Evolutionary conservation across 1,139 yeast genomes (phyloP), one percentile per base, ranked within the genome.

Genomic region (Geotrichum restrictum): DNA sequence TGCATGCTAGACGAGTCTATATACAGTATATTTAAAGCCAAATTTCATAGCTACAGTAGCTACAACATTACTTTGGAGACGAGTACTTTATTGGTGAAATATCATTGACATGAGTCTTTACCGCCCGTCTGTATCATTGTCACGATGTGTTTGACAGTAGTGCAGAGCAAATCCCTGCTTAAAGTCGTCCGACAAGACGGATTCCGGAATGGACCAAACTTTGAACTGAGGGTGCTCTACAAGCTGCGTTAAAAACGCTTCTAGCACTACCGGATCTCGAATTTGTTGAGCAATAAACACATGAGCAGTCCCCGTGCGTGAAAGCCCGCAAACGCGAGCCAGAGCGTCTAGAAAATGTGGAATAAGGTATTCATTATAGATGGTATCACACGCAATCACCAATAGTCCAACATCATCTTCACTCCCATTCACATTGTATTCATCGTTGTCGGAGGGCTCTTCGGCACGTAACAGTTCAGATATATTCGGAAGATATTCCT

Each of bases 321-420:
- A 56, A 82, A 86, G 49, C 82, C 66, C 0, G 76, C 81, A 3
- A 81, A 68, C 2, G 60, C 45, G 40, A 63, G 76, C 65, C 19
- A 79, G 60, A 27, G 60, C 54, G 29, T 64, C 62, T 21, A 81
- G 48, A 53, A 85, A 77, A 49, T 70, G 77, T 0, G 76, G 77
- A 1, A 83, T 74, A 43, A 85, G 69, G 58, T 72, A 82, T 54
- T 81, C 86, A 61, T 85, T 85, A 68, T 85, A 85, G 4, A 85
- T 74, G 8, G 88, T 81, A 63, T 85, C 94, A 61, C 85, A 80
- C 0, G 88, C 87, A 14, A 85, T 61, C 2, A 85, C 69, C 18
- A 79, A 52, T 18, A 54, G 46, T 7, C 45, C 56, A 1, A 48
- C 56, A 2, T 55, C 49, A 0, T 49, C 39, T 1, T 45, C 50